phyloP scores from a whole-genome alignment of 176 grass and related monocot genomes.

The Aechmea fasciata region DNA sequence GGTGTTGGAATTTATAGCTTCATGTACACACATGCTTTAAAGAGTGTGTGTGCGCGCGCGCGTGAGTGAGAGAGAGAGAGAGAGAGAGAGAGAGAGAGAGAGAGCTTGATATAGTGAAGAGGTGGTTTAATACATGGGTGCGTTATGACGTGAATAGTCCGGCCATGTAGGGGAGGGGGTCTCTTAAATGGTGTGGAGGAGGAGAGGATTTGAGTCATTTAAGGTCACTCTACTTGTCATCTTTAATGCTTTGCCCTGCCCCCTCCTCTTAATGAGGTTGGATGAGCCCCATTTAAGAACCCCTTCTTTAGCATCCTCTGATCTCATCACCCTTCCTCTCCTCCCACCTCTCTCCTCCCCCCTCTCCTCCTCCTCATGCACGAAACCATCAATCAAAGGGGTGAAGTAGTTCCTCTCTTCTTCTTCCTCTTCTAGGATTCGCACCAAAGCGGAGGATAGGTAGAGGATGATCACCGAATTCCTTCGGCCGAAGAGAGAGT shows the following conservation, averaged over 20 bases:
- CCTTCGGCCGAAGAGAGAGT: slow-evolving; percentile 21
- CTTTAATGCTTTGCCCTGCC: slow-evolving; percentile 65
- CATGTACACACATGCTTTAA: too few species aligned
- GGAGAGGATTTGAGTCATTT: slow-evolving; percentile 84
- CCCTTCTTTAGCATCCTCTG: slow-evolving; percentile 46
- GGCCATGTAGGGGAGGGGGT: slow-evolving; percentile 28
- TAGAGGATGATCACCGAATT: slow-evolving; percentile 37
- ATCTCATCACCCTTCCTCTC: slow-evolving; percentile 14
- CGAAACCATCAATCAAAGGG: slow-evolving; percentile 60
- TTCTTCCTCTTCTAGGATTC: not conserved
- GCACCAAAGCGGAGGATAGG: not conserved
- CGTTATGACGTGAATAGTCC: slow-evolving; percentile 51
- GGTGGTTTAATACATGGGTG: slow-evolving; percentile 23
- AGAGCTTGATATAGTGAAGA: not conserved
- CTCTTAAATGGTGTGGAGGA: slow-evolving; percentile 60
- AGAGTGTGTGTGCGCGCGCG: too few species aligned
- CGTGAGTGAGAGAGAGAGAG: too few species aligned
- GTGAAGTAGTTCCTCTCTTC: not conserved
- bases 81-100: not conserved
- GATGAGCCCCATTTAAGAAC: slow-evolving; percentile 72
- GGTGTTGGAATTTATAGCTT: too few species aligned
- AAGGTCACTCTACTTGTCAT: slow-evolving; percentile 76
- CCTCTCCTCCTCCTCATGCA: slow-evolving; percentile 29
- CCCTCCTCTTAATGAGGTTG: slow-evolving; percentile 70
- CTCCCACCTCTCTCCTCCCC: not conserved